phyloP scores from a whole-genome alignment of 2,329 filamentous ascomycete genomes.

The Trichoderma sp. region DNA sequence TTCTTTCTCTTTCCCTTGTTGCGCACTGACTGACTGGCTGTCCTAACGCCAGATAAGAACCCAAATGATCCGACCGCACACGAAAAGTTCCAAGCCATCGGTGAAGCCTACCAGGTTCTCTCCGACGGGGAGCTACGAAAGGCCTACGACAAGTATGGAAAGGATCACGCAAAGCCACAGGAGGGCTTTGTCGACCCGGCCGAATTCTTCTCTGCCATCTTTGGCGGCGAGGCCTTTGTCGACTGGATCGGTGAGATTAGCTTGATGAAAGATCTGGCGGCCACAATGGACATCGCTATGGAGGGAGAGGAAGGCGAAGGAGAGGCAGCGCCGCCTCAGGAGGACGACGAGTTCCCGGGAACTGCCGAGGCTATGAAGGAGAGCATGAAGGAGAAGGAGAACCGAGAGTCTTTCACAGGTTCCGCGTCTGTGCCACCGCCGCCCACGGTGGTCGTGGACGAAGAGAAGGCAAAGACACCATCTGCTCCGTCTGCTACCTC shows the following conservation, averaged over 20 bases:
- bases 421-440: conserved; percentile 27
- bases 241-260: conserved; percentile 98
- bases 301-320: conserved; percentile 62
- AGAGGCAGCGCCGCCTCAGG: conserved; percentile 47
- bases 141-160: conserved; percentile 95
- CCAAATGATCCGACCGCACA: conserved; percentile 92
- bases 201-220: conserved; percentile 98
- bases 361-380: conserved; percentile 57
- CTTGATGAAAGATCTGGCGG: conserved; percentile 96
- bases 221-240: conserved; percentile 91
- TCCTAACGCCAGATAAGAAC: conserved; percentile 74
- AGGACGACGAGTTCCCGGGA: conserved; percentile 57
- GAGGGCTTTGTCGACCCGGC: conserved; percentile 93
- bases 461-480: conserved; percentile 36
- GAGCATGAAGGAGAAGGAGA: conserved; percentile 47
- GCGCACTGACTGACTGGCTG: background rate
- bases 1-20: too few species aligned
- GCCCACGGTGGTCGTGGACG: conserved; percentile 42
- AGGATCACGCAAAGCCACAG: conserved; percentile 86
- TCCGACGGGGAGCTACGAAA: conserved; percentile 83
- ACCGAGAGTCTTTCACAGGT: background rate
- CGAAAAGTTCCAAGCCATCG: conserved; percentile 88
- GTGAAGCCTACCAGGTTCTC: conserved; percentile 74
- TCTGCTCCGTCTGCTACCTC: conserved; percentile 25
- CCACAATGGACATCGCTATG: conserved; percentile 98